Evolutionary conservation across 345 rosid species (phyloP).

Genomic region (Gossypium arboreum): DNA sequence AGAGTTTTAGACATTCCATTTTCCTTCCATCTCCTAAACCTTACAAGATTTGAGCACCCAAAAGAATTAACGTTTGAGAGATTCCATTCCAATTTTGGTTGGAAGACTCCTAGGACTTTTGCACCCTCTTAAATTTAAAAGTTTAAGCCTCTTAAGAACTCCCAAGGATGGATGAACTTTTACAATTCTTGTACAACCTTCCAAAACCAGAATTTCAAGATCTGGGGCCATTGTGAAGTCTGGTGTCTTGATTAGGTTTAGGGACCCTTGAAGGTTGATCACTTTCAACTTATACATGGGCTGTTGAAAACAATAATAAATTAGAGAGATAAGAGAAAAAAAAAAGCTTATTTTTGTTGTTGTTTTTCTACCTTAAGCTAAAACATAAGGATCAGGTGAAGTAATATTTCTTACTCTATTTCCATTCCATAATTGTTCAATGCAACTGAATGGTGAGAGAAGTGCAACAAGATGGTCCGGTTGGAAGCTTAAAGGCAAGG

Average conservation of each 20-base stretch:
- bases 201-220: conserved; percentile 22
- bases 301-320: background rate
- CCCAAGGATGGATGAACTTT: conserved; percentile 16
- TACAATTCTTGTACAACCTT: conserved; percentile 21
- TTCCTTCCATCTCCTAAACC: too few species aligned
- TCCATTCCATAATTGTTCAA: conserved; percentile 30
- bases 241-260: conserved; percentile 16
- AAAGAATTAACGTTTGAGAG: too few species aligned
- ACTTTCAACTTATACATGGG: background rate
- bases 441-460: conserved; percentile 18
- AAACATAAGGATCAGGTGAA: background rate
- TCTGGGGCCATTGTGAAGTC: conserved; percentile 27
- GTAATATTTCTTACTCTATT: too few species aligned
- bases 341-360: too few species aligned
- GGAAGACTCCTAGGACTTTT: too few species aligned
- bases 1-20: too few species aligned
- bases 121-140: too few species aligned
- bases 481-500: background rate
- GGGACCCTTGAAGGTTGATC: conserved; percentile 21
- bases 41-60: too few species aligned
- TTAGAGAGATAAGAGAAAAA: background rate
- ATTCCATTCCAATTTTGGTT: too few species aligned
- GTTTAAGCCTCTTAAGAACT: too few species aligned
- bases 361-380: background rate
- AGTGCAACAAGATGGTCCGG: conserved; percentile 28